These are phyloP conservation scores for Nothophoma quercina DNA, from an alignment of 2,329 filamentous ascomycete species.

Conservation along the genomic window DNA sequence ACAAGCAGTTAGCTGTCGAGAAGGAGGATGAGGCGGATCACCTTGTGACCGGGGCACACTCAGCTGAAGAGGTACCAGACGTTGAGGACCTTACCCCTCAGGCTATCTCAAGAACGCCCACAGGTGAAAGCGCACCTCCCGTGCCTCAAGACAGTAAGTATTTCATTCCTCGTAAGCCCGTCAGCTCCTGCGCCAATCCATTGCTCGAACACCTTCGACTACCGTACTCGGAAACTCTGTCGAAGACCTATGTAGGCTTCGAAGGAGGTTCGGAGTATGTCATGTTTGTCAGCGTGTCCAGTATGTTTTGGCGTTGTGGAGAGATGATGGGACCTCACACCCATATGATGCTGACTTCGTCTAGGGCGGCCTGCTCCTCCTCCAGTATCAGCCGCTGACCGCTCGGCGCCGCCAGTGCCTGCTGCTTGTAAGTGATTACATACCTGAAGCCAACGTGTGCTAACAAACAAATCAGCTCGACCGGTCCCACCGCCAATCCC, in stretches of 20 bases:
- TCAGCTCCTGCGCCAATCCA: constrained; percentile 27
- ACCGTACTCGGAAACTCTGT: constrained; percentile 38
- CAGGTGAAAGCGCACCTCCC: constrained; percentile 52
- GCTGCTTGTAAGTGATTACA: constrained; percentile 39
- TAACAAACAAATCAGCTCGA: constrained; percentile 60
- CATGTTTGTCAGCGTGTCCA: constrained; percentile 49
- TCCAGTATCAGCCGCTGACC: constrained; percentile 31
- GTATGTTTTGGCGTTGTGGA: constrained; percentile 39
- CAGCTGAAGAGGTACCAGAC: constrained; percentile 59
- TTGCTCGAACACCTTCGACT: constrained; percentile 34
- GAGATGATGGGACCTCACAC: background rate
- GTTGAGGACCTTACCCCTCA: constrained; percentile 60
- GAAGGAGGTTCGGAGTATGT: constrained; percentile 47
- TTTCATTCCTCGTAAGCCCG: constrained; percentile 48
- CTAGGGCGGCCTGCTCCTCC: constrained; percentile 53
- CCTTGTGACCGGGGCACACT: constrained; percentile 50
- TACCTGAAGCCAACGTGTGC: background rate
- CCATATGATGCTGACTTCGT: constrained; percentile 31
- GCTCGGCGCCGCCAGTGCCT: constrained; percentile 44
- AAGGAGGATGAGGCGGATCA: constrained; percentile 62
- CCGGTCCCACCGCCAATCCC: constrained; percentile 65
- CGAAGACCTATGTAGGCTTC: constrained; percentile 43
- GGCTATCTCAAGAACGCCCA: constrained; percentile 49
- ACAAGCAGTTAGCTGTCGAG: constrained; percentile 54
- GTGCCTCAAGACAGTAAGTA: constrained; percentile 61